Percentiles rank a stretch among this genome's conserved stretches.
Evolutionary conservation across 495 filamentous ascomycete genomes (phyloP).

Genomic region (Trichocladium uniseriatum): DNA sequence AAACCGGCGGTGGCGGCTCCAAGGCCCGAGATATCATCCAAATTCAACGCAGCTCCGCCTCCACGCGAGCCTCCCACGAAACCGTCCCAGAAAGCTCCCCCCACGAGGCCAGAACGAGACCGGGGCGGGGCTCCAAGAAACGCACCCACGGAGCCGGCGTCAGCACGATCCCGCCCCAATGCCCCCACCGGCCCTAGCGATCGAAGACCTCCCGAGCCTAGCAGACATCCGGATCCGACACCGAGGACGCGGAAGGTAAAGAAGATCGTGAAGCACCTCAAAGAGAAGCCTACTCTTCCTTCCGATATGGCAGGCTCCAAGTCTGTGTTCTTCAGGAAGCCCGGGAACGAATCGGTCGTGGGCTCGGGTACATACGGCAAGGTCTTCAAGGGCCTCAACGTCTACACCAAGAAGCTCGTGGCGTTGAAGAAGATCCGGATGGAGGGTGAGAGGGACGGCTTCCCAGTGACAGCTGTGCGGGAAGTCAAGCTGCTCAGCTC

Average conservation of each 20-base stretch:
- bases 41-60: conserved; percentile 51
- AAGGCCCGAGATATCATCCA: conserved; percentile 64
- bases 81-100: conserved; percentile 14
- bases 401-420: conserved; percentile 82
- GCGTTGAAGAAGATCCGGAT: conserved; percentile 81
- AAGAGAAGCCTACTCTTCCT: conserved; percentile 59
- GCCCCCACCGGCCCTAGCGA: conserved; percentile 25
- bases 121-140: conserved; percentile 40
- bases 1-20: conserved; percentile 54
- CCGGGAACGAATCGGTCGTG: conserved; percentile 88
- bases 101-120: conserved; percentile 32
- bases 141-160: conserved; percentile 41
- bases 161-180: conserved; percentile 42
- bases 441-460: conserved; percentile 96
- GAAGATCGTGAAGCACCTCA: conserved; percentile 60
- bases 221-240: conserved; percentile 22
- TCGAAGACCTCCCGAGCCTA: conserved; percentile 36
- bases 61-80: conserved; percentile 28
- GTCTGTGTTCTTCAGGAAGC: conserved; percentile 85
- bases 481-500: conserved; percentile 96
- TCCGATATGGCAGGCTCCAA: conserved; percentile 64
- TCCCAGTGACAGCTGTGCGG: conserved; percentile 91
- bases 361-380: conserved; percentile 94
- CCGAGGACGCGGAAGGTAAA: conserved; percentile 52
- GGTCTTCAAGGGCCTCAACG: conserved; percentile 95